phyloP scores from a whole-genome alignment of 495 filamentous ascomycete genomes.

The Poronia punctata region DNA sequence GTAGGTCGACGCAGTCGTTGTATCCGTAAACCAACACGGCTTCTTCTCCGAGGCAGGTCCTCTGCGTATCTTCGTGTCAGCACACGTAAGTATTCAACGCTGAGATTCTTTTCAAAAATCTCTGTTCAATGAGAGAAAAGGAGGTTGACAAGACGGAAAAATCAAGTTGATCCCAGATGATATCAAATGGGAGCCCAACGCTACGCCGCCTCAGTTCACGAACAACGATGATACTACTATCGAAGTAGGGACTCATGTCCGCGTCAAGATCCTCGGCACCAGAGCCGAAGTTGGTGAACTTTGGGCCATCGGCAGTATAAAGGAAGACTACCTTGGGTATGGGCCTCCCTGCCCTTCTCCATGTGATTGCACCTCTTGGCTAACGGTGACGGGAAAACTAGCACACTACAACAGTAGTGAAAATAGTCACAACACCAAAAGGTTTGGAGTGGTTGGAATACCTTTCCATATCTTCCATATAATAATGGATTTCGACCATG shows the following conservation, averaged over 20 bases:
- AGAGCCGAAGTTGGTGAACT: conserved; percentile 87
- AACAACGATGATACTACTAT: conserved; percentile 88
- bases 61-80: conserved; percentile 80
- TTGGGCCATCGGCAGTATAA: conserved; percentile 95
- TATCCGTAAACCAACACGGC: conserved; percentile 80
- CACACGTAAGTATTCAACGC: conserved; percentile 67
- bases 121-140: too few relatives aligned
- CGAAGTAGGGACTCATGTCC: conserved; percentile 85
- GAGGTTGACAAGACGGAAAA: conserved; percentile 21
- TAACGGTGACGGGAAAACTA: conserved; percentile 1
- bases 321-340: conserved; percentile 66
- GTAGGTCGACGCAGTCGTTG: conserved; percentile 87
- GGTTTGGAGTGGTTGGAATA: background rate
- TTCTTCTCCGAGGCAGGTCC: conserved; percentile 91
- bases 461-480: background rate
- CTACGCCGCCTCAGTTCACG: conserved; percentile 75
- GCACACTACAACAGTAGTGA: conserved; percentile 9
- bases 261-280: conserved; percentile 87
- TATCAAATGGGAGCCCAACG: conserved; percentile 88
- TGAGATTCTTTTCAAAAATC: too few relatives aligned
- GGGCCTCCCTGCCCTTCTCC: conserved; percentile 3
- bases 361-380: background rate
- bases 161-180: conserved; percentile 81
- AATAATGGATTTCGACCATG: background rate
- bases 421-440: background rate